Evolutionary conservation across 2,329 filamentous ascomycete species (phyloP), one percentile per base, ranked within the genome.

Genomic region (Penicillium rolfsii): DNA sequence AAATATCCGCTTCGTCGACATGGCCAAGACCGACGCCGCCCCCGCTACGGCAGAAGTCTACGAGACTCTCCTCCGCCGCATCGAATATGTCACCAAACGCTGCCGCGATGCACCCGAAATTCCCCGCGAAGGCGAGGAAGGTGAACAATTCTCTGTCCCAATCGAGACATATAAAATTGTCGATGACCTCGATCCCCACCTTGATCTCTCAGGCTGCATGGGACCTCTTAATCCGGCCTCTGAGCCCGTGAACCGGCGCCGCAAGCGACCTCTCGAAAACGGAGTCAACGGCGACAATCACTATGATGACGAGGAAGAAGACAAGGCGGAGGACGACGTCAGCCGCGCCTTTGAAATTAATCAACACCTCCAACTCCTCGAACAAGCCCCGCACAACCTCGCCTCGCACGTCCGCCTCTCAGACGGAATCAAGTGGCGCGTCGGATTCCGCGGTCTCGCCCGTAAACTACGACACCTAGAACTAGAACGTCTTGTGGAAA

Each of bases 11-110:
- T 86, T 98, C 2, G 86, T 89, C 55, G 83, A 87, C n/a, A 85
- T 93, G 59, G 91, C 88, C 1, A 83, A 87, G 55, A 86, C 90
- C 56, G 82, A 85, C 35, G 84, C 95, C 22, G 91, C 93, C 48
- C 82, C 87, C 43, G 87, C 85, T 1, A 96, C 93, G 1, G 88
- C 89, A 0, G 84, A 89, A 61, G 87, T 98, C 1, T 98, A 97
- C 73, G 86, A 85, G 40, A 85, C 87, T 14, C 81, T 96, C 19
- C 82, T 98, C 12, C 83, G 85, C 55, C 83, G 87, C 8, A 77
- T 97, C 50, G 91, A 94, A 64, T 83, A 84, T 30, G 86, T 89
- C 69, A 81, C 89, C 3, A 79, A 85, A 2, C 84, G 87, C 54
- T 96, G 92, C 71, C 88, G 86, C 59, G 71, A 79, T 19, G 62